phyloP scores from a whole-genome alignment of 257 asterid species.

The Coffea canephora region DNA sequence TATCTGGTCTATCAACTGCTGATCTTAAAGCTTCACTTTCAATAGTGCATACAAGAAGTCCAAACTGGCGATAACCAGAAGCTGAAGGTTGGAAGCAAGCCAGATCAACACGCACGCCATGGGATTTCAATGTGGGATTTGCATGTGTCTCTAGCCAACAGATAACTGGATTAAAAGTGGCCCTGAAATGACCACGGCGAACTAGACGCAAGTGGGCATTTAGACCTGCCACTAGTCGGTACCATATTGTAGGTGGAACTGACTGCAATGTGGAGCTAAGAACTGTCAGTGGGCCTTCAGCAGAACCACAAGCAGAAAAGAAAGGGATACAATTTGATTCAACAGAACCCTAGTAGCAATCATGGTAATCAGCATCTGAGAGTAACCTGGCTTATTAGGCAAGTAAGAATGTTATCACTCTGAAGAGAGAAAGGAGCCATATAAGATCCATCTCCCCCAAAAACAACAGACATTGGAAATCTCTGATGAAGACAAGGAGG shows the following conservation, averaged over 20 bases:
- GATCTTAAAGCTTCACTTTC: constrained; percentile 52
- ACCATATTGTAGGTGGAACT: constrained; percentile 85
- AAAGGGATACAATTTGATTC: not conserved
- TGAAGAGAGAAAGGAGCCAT: constrained; percentile 83
- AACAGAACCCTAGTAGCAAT: constrained; percentile 1
- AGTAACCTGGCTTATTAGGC: constrained; percentile 83
- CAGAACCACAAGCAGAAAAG: not conserved
- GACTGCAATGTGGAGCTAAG: constrained; percentile 49
- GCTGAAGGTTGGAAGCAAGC: constrained; percentile 69
- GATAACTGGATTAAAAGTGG: constrained; percentile 64
- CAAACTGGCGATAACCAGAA: constrained; percentile 72
- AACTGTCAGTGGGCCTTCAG: constrained; percentile 11
- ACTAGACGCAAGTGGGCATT: constrained; percentile 89
- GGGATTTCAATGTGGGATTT: constrained; percentile 48
- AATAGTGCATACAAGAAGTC: constrained; percentile 55
- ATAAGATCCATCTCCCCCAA: constrained; percentile 95
- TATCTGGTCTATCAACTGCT: constrained; percentile 43
- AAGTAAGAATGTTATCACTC: constrained; percentile 70
- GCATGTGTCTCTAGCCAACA: constrained; percentile 85
- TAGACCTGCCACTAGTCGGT: constrained; percentile 83
- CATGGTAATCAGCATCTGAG: constrained; percentile 8
- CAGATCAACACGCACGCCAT: constrained; percentile 60
- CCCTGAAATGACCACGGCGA: constrained; percentile 64
- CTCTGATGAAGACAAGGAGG: constrained; percentile 84
- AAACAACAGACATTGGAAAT: constrained; percentile 70